Percentiles rank a stretch among this genome's conserved stretches.
These are phyloP conservation scores for Tuctoria greenei DNA, from an alignment of 176 grass and related monocot genomes.

Conservation along the genomic window DNA sequence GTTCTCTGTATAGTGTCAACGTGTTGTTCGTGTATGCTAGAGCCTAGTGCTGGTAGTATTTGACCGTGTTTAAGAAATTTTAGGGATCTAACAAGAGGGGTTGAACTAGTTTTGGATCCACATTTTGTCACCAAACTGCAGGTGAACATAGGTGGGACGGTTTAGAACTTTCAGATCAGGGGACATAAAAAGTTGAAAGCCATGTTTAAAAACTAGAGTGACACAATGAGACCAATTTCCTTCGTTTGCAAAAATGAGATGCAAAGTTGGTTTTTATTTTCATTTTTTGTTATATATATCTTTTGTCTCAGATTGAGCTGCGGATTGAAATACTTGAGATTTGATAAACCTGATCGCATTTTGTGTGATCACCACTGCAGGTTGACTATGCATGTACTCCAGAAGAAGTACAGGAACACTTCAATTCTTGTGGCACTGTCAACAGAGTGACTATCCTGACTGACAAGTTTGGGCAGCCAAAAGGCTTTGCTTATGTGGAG, in stretches of 20 bases:
- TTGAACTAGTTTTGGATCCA: neutral
- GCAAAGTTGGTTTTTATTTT: neutral
- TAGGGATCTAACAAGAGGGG: neutral
- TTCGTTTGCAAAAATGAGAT: neutral
- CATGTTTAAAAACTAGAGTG: neutral
- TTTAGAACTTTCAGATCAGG: neutral
- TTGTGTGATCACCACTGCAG: conserved; percentile 35
- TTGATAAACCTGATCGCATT: neutral
- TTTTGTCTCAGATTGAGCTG: neutral
- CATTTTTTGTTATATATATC: neutral
- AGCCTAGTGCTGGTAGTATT: neutral
- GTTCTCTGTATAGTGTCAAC: neutral
- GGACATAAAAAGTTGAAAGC: neutral
- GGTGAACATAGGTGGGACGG: neutral
- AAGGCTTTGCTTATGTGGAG: conserved; percentile 85
- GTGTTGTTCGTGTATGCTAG: neutral
- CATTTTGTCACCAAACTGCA: neutral
- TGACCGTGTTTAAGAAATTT: neutral
- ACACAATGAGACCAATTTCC: neutral
- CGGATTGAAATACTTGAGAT: neutral
- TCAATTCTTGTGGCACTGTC: conserved; percentile 80
- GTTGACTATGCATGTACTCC: conserved; percentile 85
- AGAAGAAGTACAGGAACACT: conserved; percentile 88
- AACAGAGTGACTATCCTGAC: conserved; percentile 83
- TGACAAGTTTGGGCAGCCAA: conserved; percentile 81